Percentiles rank a stretch among this genome's conserved stretches.
Conservation (phyloP, 768 basidiomycete genomes). For the Lactarius sanguifluus region DNA sequence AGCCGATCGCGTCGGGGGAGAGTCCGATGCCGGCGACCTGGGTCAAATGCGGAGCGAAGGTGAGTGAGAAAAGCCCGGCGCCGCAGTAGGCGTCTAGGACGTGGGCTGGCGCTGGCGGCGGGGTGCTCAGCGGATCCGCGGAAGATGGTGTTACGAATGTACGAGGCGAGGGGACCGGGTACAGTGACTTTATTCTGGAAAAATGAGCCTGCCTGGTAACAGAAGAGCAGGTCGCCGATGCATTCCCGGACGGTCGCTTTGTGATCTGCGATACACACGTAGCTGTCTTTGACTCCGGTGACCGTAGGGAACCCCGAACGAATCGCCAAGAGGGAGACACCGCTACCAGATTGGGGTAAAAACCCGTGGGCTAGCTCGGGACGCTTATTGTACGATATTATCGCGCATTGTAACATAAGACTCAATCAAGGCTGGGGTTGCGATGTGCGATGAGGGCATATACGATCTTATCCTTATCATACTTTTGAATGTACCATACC, state of each 20-base stretch:
- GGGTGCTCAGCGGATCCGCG: neutral
- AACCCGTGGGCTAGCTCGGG: too few relatives aligned
- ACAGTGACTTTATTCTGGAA: neutral
- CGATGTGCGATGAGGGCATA: too few relatives aligned
- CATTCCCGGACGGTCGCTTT: neutral
- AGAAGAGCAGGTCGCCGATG: slow-evolving; percentile 52
- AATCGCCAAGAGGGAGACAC: too few relatives aligned
- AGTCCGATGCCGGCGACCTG: neutral
- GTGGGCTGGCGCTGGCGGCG: slow-evolving; percentile 42
- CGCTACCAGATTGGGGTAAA: too few relatives aligned
- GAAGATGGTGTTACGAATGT: slow-evolving; percentile 40
- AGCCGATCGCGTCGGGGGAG: neutral
- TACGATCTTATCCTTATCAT: too few relatives aligned
- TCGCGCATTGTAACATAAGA: too few relatives aligned
- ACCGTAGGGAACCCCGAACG: neutral
- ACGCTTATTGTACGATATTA: too few relatives aligned
- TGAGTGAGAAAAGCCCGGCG: slow-evolving; percentile 50
- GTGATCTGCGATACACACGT: neutral
- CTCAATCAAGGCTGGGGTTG: too few relatives aligned
- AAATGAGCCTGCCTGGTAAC: slow-evolving; percentile 44
- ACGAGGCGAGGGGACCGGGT: neutral
- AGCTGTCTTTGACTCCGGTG: neutral
- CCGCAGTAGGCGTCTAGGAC: slow-evolving; percentile 61
- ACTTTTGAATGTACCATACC: too few relatives aligned
- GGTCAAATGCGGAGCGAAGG: slow-evolving; percentile 50